A percentile compares a stretch with the other conserved stretches of the same genome.
These are phyloP conservation scores for Rhodotorula toruloides DNA, from an alignment of 768 basidiomycete species.

Conservation along the genomic window DNA sequence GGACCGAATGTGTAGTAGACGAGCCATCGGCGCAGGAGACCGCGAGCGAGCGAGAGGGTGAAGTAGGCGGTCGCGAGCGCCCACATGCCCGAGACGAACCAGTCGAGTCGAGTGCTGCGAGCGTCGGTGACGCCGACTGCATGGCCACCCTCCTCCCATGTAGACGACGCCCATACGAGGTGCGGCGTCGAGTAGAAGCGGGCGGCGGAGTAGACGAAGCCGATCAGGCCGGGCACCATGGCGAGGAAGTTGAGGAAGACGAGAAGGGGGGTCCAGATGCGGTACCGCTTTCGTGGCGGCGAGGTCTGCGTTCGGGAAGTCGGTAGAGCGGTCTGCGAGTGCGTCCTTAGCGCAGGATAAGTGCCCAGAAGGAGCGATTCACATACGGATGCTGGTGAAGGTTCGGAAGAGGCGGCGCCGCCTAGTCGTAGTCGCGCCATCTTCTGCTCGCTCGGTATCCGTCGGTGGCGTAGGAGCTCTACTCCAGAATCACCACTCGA, in stretches of 20 bases:
- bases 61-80: slow-evolving; percentile 59
- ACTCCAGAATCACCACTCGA: neutral
- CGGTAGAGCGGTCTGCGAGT: no score
- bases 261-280: slow-evolving; percentile 25
- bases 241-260: slow-evolving; percentile 34
- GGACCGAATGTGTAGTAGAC: slow-evolving; percentile 82
- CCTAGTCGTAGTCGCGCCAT: neutral
- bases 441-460: neutral
- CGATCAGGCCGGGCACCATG: slow-evolving; percentile 35
- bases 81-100: slow-evolving; percentile 37
- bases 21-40: slow-evolving; percentile 82
- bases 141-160: neutral
- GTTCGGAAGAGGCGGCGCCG: neutral
- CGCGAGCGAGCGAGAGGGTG: slow-evolving; percentile 79
- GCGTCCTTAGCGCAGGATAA: neutral
- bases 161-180: slow-evolving; percentile 17
- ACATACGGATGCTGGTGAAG: neutral
- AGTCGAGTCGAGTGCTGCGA: slow-evolving; percentile 34
- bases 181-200: slow-evolving; percentile 23
- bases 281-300: neutral
- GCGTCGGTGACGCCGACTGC: slow-evolving; percentile 14
- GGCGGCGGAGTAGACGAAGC: slow-evolving; percentile 37
- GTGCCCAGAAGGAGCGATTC: neutral
- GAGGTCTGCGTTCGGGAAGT: neutral
- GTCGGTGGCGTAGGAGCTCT: neutral